These are phyloP conservation scores for Exophiala sideris DNA, from an alignment of 2,329 filamentous ascomycete species.

Conservation along the genomic window DNA sequence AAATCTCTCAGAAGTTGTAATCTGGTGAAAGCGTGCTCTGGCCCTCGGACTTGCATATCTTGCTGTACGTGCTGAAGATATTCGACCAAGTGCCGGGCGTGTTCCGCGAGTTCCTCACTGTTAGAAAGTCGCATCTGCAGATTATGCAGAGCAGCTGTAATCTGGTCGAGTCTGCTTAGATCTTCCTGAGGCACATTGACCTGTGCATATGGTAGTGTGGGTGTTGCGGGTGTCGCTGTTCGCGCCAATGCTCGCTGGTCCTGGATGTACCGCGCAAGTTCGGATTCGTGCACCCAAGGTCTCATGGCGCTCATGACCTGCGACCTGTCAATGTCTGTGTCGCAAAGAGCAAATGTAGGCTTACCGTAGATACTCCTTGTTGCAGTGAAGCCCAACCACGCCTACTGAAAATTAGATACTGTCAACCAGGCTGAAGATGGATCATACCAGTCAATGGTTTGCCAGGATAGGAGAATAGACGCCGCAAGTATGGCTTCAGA, in stretches of 20 bases:
- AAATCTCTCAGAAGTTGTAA: slow-evolving; percentile 84
- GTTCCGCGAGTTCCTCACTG: slow-evolving; percentile 65
- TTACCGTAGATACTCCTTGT: slow-evolving; percentile 82
- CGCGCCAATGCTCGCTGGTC: slow-evolving; percentile 38
- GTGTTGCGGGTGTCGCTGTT: slow-evolving; percentile 34
- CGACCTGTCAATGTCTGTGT: slow-evolving; percentile 4
- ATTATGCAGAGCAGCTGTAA: slow-evolving; percentile 59
- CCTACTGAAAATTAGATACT: slow-evolving; percentile 54
- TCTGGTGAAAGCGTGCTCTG: slow-evolving; percentile 84
- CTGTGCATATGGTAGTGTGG: slow-evolving; percentile 31
- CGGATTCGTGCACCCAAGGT: slow-evolving; percentile 82
- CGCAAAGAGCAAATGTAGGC: slow-evolving; percentile 34
- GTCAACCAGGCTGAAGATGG: slow-evolving; percentile 21
- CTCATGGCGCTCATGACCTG: slow-evolving; percentile 90
- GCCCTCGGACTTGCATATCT: slow-evolving; percentile 65
- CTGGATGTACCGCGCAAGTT: slow-evolving; percentile 47
- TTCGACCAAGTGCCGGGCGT: slow-evolving; percentile 65
- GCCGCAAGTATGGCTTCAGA: slow-evolving; percentile 89
- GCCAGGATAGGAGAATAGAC: slow-evolving; percentile 90
- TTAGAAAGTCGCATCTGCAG: slow-evolving; percentile 63
- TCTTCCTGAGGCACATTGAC: slow-evolving; percentile 52
- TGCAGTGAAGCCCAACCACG: slow-evolving; percentile 89
- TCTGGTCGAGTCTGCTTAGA: slow-evolving; percentile 63
- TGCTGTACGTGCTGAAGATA: slow-evolving; percentile 71
- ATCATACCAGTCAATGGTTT: slow-evolving; percentile 89